A percentile compares a stretch with the other conserved stretches of the same genome.
These are phyloP conservation scores for Fusarium devonianum DNA, from an alignment of 2,329 filamentous ascomycete species.

Conservation along the genomic window DNA sequence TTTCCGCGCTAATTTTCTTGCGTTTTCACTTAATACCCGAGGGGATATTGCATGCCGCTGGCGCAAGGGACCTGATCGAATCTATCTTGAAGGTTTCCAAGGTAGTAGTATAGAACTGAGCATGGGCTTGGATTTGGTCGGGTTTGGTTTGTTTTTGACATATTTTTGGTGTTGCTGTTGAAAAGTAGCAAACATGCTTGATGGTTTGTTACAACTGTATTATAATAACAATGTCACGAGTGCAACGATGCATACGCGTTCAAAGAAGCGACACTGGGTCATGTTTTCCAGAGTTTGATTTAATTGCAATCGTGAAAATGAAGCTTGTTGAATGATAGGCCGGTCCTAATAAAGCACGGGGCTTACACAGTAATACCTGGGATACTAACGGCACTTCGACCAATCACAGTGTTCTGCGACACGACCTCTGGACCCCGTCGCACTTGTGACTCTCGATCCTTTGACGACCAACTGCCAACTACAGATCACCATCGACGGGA, in stretches of 20 bases:
- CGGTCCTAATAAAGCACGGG: too few relatives aligned
- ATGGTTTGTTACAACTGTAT: slow-evolving; percentile 19
- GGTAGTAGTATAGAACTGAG: slow-evolving; percentile 26
- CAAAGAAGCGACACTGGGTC: slow-evolving; percentile 10
- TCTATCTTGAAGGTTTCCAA: slow-evolving; percentile 16
- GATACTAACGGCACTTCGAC: too few relatives aligned
- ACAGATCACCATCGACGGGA: slow-evolving; percentile 21
- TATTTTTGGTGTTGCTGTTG: slow-evolving; percentile 20
- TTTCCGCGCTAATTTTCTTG: slow-evolving; percentile 32
- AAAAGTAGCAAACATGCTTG: slow-evolving; percentile 30
- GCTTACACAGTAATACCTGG: too few relatives aligned
- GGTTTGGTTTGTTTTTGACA: slow-evolving; percentile 9
- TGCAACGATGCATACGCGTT: slow-evolving; percentile 18
- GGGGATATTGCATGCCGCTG: slow-evolving; percentile 39
- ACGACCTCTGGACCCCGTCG: slow-evolving; percentile 36
- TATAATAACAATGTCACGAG: slow-evolving; percentile 33
- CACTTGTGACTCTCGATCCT: slow-evolving; percentile 37
- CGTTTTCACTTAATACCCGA: slow-evolving; percentile 37
- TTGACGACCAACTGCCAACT: slow-evolving; percentile 24
- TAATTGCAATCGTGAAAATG: background rate
- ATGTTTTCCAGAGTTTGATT: too few relatives aligned
- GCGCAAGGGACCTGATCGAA: slow-evolving; percentile 26
- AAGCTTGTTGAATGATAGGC: too few relatives aligned
- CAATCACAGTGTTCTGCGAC: slow-evolving; percentile 36
- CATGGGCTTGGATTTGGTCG: slow-evolving; percentile 25